These are phyloP conservation scores for Calonectria pseudoreteaudii DNA, from an alignment of 2,329 filamentous ascomycete genomes.

Conservation along the genomic window DNA sequence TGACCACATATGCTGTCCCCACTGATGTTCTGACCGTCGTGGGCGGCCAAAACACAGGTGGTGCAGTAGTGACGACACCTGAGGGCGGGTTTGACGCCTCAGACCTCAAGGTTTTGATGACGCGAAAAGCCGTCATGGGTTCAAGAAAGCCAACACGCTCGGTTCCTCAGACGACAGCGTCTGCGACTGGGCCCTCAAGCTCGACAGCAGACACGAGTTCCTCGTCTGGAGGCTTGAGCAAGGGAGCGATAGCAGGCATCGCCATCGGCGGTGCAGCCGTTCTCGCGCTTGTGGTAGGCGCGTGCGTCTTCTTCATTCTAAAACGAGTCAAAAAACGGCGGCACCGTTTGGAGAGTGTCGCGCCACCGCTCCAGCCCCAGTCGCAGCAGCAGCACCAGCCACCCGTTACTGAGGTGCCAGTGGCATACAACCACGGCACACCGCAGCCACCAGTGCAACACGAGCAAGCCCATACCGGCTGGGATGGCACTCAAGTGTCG, in stretches of 20 bases:
- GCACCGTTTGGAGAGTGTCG: background rate
- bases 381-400: too few relatives aligned
- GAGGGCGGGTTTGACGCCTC: conserved; percentile 3
- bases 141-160: conserved; percentile 16
- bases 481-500: conserved; percentile 1
- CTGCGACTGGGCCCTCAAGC: background rate
- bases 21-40: background rate
- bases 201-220: background rate
- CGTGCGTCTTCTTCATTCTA: conserved; percentile 10
- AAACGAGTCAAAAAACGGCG: background rate
- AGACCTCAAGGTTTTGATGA: conserved; percentile 9
- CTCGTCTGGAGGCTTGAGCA: background rate
- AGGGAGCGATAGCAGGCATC: conserved; percentile 17
- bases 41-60: conserved; percentile 9
- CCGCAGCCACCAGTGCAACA: background rate
- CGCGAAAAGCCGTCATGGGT: background rate
- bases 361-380: background rate
- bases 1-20: conserved; percentile 15
- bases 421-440: background rate
- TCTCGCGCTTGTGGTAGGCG: background rate
- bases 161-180: background rate
- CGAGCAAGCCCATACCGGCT: background rate
- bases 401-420: background rate
- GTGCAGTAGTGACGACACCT: background rate
- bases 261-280: background rate